These are phyloP conservation scores for Liriodendron chinense DNA, from an alignment of 164 flowering plant genomes.

Conservation along the genomic window DNA sequence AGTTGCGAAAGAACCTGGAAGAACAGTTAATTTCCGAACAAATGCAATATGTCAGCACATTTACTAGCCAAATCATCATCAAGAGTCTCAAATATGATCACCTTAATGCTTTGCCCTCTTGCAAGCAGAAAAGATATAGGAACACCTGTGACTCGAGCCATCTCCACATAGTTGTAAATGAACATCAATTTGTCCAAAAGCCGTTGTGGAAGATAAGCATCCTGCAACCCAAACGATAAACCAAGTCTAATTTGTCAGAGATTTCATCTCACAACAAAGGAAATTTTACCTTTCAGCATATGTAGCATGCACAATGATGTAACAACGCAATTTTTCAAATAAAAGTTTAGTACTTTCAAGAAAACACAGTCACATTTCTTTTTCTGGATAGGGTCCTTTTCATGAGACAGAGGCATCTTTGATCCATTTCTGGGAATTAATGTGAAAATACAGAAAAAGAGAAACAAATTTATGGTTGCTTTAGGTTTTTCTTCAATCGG, in stretches of 20 bases:
- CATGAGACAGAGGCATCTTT: no score
- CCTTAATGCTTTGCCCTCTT: constrained; percentile 99
- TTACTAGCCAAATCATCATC: constrained; percentile 1
- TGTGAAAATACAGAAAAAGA: no score
- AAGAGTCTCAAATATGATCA: constrained; percentile 17
- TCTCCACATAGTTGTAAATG: constrained; percentile 96
- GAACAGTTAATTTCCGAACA: background rate
- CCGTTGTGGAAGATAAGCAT: constrained; percentile 99
- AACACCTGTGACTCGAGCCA: constrained; percentile 99
- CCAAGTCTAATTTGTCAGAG: background rate
- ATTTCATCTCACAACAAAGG: background rate
- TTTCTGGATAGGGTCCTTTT: no score
- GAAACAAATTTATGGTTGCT: no score
- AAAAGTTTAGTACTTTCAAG: no score
- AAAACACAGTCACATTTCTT: no score
- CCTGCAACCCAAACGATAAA: constrained; percentile 43
- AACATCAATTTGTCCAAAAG: constrained; percentile 94
- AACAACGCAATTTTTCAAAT: no score
- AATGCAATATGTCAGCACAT: background rate
- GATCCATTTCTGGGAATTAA: no score
- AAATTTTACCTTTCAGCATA: background rate
- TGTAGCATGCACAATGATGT: no score
- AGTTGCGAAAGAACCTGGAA: constrained; percentile 97
- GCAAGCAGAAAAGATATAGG: constrained; percentile 96
- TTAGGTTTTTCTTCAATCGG: no score